Evolutionary conservation across 441 rosid species (phyloP), one percentile per base, ranked within the genome.

Genomic region (Eugenia klotzschiana): DNA sequence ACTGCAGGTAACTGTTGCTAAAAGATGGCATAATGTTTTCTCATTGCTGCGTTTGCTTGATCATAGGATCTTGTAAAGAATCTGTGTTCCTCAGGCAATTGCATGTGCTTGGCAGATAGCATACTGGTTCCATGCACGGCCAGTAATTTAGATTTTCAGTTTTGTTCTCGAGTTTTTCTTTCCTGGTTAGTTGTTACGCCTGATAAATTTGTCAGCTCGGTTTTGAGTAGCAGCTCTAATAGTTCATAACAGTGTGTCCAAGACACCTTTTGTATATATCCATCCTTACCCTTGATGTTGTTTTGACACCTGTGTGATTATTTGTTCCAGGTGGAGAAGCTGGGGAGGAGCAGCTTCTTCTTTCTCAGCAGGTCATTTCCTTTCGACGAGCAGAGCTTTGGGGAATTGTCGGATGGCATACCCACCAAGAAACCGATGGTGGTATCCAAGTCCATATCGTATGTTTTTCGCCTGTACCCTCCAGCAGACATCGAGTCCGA

Each of bases 321-420:
- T 57, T 57, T 72, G 79, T 86, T 82, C 80, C 90, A 94, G 99
- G 97, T 93, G 82, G 98, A 96, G 88, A 93, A 89, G 89, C 29
- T 94, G 87, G 98, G 89, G 13, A 92, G 95, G 86, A 94, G 93
- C 10, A 77, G 97, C 89, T 96, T 96, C 93, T 95, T 95, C 90
- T 93, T 93, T 90, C 95, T 93, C 16, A 72, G 89, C 2, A 84
- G 89, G 86, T 95, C 98, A 18, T 94, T 95, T 86, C 94, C 91
- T 25, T 95, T 90, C 53, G 93, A 94, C 41, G 94, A 93, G 87
- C 82, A 72, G 79, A 91, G 91, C 87, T 96, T 93, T 20, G 98
- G 98, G 80, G 87, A 89, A 86, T 82, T 94, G 85, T 37, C 88
- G 15, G 91, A 91, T 80, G 81, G 29, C 3, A 82, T 89, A 72